Evolutionary conservation across 345 rosid species (phyloP).

Genomic region (Acer campestre): DNA sequence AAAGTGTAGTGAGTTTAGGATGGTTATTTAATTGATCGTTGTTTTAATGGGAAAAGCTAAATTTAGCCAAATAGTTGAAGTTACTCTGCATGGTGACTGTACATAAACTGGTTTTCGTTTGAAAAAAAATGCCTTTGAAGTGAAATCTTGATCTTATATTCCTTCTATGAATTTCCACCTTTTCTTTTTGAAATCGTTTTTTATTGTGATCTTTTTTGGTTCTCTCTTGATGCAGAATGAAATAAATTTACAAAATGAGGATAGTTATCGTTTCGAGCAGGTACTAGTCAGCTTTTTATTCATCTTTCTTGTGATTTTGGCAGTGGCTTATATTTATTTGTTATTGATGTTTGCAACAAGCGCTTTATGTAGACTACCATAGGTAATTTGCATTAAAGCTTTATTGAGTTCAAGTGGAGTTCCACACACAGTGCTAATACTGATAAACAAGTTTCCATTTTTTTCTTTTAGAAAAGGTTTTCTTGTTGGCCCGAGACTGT

Average conservation of each 20-base stretch:
- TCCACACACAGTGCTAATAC: not conserved
- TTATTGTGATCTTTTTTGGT: not conserved
- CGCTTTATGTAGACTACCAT: not conserved
- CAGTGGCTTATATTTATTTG: not conserved
- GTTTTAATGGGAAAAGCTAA: not conserved
- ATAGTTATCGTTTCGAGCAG: constrained; percentile 88
- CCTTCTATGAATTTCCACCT: not conserved
- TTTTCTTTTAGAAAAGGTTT: too few species aligned
- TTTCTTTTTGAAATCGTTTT: not conserved
- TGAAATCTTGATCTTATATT: not conserved
- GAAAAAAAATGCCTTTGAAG: not conserved
- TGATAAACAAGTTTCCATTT: not conserved
- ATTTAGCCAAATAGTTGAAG: not conserved
- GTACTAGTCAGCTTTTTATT: constrained; percentile 34
- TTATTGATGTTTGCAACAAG: not conserved
- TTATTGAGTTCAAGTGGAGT: constrained; percentile 10
- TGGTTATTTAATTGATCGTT: not conserved
- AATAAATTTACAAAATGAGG: constrained; percentile 72
- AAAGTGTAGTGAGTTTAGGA: not conserved
- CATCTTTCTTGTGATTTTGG: constrained; percentile 1
- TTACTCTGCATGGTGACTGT: not conserved
- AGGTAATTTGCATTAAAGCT: not conserved
- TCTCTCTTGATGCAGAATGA: constrained; percentile 65
- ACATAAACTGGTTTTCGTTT: not conserved
- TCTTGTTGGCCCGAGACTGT: not conserved